A percentile compares a stretch with the other conserved stretches of the same genome.
Evolutionary conservation across 805 yeast species (phyloP).

Genomic region (Pachysolen tannophilus): DNA sequence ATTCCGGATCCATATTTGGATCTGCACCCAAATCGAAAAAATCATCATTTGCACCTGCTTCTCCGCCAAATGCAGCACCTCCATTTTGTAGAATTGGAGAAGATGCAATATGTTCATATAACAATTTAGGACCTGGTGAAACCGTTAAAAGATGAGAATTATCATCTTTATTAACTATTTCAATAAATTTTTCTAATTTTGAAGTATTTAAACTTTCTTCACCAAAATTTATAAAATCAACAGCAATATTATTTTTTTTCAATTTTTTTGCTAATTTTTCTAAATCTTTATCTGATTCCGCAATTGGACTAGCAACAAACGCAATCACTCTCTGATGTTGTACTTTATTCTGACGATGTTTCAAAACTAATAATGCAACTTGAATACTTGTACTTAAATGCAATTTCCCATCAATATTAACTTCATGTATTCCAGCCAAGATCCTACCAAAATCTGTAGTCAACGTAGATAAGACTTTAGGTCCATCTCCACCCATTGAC

Average conservation of each 20-base stretch:
- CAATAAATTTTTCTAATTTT: constrained; percentile 71
- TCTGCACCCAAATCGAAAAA: constrained; percentile 68
- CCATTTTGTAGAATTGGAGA: constrained; percentile 69
- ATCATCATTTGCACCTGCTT: constrained; percentile 36
- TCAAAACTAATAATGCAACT: constrained; percentile 88
- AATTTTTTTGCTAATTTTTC: constrained; percentile 82
- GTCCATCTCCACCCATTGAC: constrained; percentile 80
- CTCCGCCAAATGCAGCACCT: constrained; percentile 34
- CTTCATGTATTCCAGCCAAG: constrained; percentile 75
- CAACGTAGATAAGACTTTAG: constrained; percentile 81
- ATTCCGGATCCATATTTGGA: constrained; percentile 92
- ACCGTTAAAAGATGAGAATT: constrained; percentile 77
- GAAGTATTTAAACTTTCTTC: constrained; percentile 73
- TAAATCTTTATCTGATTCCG: constrained; percentile 60
- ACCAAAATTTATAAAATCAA: constrained; percentile 89
- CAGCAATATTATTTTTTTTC: constrained; percentile 87
- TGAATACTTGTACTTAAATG: constrained; percentile 81
- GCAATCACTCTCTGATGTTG: constrained; percentile 86
- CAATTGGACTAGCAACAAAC: constrained; percentile 83
- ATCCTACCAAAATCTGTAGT: constrained; percentile 84
- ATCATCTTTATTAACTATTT: constrained; percentile 67
- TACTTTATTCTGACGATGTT: constrained; percentile 90
- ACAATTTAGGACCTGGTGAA: constrained; percentile 79
- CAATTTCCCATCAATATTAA: constrained; percentile 55
- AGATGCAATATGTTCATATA: constrained; percentile 73